phyloP scores from a whole-genome alignment of 352 stramenopile genomes.

The Globisporangium recalcitrans region DNA sequence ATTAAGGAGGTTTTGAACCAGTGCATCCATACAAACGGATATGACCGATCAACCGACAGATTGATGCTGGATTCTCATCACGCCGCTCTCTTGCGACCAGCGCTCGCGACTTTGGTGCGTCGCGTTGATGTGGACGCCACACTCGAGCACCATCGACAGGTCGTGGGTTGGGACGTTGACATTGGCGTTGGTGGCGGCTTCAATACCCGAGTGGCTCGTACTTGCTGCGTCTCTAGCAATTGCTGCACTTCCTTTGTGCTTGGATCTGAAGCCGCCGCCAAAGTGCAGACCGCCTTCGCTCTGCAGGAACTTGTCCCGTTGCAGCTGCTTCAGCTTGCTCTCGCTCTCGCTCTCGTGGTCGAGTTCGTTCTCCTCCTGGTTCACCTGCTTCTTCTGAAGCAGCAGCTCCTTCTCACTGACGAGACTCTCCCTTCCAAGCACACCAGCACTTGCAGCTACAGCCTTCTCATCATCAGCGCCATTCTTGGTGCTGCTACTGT shows the following conservation, averaged over 20 bases:
- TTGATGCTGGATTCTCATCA: neutral
- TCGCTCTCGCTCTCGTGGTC: neutral
- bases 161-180: neutral
- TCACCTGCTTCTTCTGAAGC: neutral
- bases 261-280: slow-evolving; percentile 33
- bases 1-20: neutral
- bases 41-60: neutral
- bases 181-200: neutral
- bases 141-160: neutral
- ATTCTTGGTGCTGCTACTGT: slow-evolving; percentile 1
- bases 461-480: neutral
- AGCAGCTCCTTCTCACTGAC: neutral
- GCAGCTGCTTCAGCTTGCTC: slow-evolving; percentile 7
- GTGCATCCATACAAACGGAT: neutral
- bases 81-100: neutral
- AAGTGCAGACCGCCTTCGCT: slow-evolving; percentile 23
- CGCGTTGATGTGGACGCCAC: neutral
- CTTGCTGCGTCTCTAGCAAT: neutral
- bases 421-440: neutral
- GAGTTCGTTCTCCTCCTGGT: neutral
- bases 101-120: neutral
- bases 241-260: neutral
- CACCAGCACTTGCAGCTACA: neutral
- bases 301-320: slow-evolving; percentile 12
- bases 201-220: neutral